phyloP scores from a whole-genome alignment of 495 filamentous ascomycete species.

The Apodospora peruviana region DNA sequence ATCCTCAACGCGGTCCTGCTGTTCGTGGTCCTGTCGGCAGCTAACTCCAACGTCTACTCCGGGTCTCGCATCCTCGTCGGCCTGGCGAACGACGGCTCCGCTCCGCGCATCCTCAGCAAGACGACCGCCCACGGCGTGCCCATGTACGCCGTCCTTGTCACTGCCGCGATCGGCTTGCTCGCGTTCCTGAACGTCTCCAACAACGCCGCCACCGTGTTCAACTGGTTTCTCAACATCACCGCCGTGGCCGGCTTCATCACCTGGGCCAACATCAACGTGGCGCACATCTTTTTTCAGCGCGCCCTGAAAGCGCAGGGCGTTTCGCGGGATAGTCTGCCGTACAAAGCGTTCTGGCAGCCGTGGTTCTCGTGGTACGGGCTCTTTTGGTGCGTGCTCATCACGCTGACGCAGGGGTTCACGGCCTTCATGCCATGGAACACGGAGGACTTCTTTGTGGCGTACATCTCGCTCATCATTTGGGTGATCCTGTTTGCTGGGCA shows the following conservation, averaged over 20 bases:
- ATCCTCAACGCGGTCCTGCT: conserved; percentile 69
- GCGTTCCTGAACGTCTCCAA: conserved; percentile 49
- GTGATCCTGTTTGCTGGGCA: conserved; percentile 53
- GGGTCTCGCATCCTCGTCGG: conserved; percentile 61
- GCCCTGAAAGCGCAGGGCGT: conserved; percentile 54
- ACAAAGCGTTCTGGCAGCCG: conserved; percentile 53
- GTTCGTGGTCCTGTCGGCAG: conserved; percentile 51
- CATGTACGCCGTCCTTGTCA: conserved; percentile 32
- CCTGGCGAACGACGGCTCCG: conserved; percentile 56
- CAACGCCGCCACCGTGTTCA: conserved; percentile 50
- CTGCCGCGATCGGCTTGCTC: conserved; percentile 43
- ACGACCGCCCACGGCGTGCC: conserved; percentile 40
- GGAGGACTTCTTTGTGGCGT: conserved; percentile 54
- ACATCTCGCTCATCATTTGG: conserved; percentile 59
- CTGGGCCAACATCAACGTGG: conserved; percentile 55
- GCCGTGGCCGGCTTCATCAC: conserved; percentile 63
- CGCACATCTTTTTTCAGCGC: conserved; percentile 57
- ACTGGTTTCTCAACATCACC: conserved; percentile 54
- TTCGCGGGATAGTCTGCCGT: conserved; percentile 47
- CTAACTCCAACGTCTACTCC: conserved; percentile 54
- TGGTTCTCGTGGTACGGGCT: conserved; percentile 55
- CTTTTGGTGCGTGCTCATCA: conserved; percentile 59
- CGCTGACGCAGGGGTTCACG: conserved; percentile 66
- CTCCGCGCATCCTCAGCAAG: conserved; percentile 42
- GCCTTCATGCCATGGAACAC: conserved; percentile 58